Base-by-base conservation (phyloP, 441 rosid species). In the Aleurites moluccanus region DNA sequence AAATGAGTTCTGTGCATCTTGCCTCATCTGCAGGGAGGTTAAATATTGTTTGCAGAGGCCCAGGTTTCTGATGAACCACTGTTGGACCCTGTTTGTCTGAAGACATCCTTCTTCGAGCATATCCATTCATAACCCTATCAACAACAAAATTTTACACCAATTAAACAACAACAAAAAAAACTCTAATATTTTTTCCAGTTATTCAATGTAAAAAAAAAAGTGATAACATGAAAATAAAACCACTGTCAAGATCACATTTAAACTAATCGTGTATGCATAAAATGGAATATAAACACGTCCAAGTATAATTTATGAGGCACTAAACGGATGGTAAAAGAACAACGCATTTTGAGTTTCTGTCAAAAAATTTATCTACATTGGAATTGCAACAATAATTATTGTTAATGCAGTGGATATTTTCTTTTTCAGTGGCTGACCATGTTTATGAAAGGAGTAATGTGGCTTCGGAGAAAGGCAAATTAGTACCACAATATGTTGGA, bases 11-110 rank as follows among this genome's bases (percentile, higher is more conserved):
- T 71, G 30, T 16, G 61, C 72, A 50, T 73, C 86, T 83, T 75
- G 83, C 98, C 97, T 96, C 99, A 74, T 93, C 98, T 15, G 96
- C 94, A 60, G 82, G 92, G 85, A 96, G 97, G 75, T 83, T 79
- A 85, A 96, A 91, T 81, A 96, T 93, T 64, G 97, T 96, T 79
- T 96, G 99, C 79, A 93, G 70, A 67, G 98, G 93, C 52, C 99
- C 99, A 67, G 99, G 95, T 86, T 92, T 96, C 86, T 85, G 99
- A 83, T 93, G 91, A 69, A 93, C 99, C 87, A 90, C 90, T 6
- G 97, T 93, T 23, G 97, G 97, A 35, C 97, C 99, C 79, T 86
- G 98, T 82, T 89, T 86, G 83, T 91, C 99, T 72, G 75, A 72
- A 25, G 94, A 77, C 62, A 81, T 83, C 77, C 97, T 88, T 84